These are phyloP conservation scores for Suhomyces vadensis DNA, from an alignment of 805 yeast species.

Conservation along the genomic window DNA sequence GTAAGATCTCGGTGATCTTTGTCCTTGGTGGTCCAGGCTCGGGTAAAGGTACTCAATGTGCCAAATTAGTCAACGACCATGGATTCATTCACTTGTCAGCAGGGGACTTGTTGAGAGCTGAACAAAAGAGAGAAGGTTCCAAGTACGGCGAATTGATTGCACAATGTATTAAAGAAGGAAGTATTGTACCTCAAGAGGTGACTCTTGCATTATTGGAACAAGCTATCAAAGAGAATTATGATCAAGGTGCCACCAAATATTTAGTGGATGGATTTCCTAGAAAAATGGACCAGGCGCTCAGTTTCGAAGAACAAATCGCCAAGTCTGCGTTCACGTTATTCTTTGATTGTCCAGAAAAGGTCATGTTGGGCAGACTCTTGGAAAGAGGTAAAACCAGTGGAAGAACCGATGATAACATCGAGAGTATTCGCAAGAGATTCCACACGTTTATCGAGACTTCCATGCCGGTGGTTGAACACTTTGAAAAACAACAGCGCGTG, in stretches of 20 bases:
- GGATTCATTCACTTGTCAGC: slow-evolving; percentile 89
- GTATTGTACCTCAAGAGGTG: slow-evolving; percentile 90
- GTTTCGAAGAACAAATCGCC: slow-evolving; percentile 80
- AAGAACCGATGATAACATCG: slow-evolving; percentile 88
- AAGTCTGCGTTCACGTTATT: slow-evolving; percentile 70
- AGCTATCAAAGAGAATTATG: slow-evolving; percentile 62
- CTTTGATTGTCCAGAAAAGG: slow-evolving; percentile 78
- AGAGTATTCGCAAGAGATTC: slow-evolving; percentile 87
- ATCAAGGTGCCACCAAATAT: slow-evolving; percentile 60
- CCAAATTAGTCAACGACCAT: slow-evolving; percentile 74
- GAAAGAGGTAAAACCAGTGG: slow-evolving; percentile 96
- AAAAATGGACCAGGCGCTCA: slow-evolving; percentile 95
- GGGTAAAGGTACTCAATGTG: slow-evolving; percentile 97
- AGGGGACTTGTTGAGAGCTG: slow-evolving; percentile 94
- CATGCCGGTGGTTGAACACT: slow-evolving; percentile 91
- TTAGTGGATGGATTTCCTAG: slow-evolving; percentile 96
- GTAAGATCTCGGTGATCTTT: slow-evolving; percentile 77
- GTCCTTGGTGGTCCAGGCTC: slow-evolving; percentile 98
- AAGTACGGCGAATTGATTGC: slow-evolving; percentile 84
- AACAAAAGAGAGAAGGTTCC: slow-evolving; percentile 80
- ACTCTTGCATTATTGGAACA: slow-evolving; percentile 81
- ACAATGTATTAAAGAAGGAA: slow-evolving; percentile 80
- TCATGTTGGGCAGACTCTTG: slow-evolving; percentile 81
- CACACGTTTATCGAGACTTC: slow-evolving; percentile 82
- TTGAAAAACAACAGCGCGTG: slow-evolving; percentile 69